These are phyloP conservation scores for Ustilago shanxiensis DNA, from an alignment of 1,284 basidiomycete genomes.

Conservation along the genomic window DNA sequence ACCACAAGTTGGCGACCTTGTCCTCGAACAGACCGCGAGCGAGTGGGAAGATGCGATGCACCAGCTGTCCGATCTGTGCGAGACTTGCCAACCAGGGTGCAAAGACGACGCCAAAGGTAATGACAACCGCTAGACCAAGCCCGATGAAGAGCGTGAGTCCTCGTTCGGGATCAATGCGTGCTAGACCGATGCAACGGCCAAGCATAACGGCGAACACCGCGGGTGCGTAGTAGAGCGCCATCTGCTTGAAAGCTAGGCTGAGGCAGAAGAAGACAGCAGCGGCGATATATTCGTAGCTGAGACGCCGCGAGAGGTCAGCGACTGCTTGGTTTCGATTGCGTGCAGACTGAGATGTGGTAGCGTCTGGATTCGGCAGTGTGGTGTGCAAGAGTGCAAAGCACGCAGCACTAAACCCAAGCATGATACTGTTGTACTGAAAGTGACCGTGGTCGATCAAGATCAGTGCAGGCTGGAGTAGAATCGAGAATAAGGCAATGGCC, in stretches of 20 bases:
- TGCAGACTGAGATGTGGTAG: slow-evolving; percentile 2
- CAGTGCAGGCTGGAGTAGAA: slow-evolving; percentile 85
- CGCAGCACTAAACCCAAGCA: slow-evolving; percentile 65
- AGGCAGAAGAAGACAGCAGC: slow-evolving; percentile 86
- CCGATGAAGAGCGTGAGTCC: slow-evolving; percentile 79
- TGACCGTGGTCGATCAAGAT: slow-evolving; percentile 90
- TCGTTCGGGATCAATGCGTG: slow-evolving; percentile 76
- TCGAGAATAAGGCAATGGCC: slow-evolving; percentile 70
- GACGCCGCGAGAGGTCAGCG: slow-evolving; percentile 58
- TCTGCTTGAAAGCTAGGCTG: slow-evolving; percentile 92
- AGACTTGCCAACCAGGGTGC: slow-evolving; percentile 80
- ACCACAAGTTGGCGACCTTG: slow-evolving; percentile 96
- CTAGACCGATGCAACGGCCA: slow-evolving; percentile 78
- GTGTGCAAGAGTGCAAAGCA: slow-evolving; percentile 63
- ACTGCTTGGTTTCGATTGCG: slow-evolving; percentile 34
- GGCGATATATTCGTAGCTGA: slow-evolving; percentile 74
- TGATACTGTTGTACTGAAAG: slow-evolving; percentile 76
- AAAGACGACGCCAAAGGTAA: slow-evolving; percentile 80
- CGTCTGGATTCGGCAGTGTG: slow-evolving; percentile 63
- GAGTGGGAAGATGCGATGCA: slow-evolving; percentile 89
- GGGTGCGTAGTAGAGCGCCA: slow-evolving; percentile 93
- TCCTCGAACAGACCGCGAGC: slow-evolving; percentile 91
- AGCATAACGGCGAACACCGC: slow-evolving; percentile 73
- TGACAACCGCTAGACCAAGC: slow-evolving; percentile 73
- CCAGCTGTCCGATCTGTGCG: slow-evolving; percentile 75